phyloP scores from a whole-genome alignment of 1,284 basidiomycete species.

The Marasmius sp. region DNA sequence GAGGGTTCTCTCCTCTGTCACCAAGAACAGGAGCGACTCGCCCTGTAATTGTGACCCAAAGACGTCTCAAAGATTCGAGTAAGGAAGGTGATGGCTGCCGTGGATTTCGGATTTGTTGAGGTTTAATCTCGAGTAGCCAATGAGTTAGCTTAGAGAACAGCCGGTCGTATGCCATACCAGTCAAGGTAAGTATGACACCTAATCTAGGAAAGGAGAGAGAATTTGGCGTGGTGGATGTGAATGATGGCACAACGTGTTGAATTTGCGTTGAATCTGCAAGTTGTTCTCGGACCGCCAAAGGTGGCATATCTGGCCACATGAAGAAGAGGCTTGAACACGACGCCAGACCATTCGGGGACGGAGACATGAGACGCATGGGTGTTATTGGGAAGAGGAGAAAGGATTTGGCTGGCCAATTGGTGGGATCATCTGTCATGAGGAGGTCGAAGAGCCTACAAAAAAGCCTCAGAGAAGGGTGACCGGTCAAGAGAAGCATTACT shows the following conservation, averaged over 20 bases:
- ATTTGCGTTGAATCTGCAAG: conserved; percentile 6
- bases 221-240: neutral
- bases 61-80: neutral
- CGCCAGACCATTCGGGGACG: neutral
- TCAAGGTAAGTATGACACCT: neutral
- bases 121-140: conserved; percentile 10
- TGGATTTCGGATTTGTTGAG: neutral
- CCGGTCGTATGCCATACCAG: conserved; percentile 7
- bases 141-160: conserved; percentile 2
- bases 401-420: conserved; percentile 4
- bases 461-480: neutral
- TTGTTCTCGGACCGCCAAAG: conserved; percentile 2
- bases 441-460: conserved; percentile 6
- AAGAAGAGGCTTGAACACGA: conserved; percentile 9
- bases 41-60: neutral
- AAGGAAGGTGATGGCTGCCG: neutral
- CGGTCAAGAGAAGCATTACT: neutral
- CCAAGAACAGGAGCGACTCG: neutral
- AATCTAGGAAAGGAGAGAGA: conserved; percentile 3
- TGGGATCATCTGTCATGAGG: conserved; percentile 7
- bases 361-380: neutral
- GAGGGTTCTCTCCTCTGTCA: neutral
- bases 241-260: neutral
- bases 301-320: conserved; percentile 9
- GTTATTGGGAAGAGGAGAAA: conserved; percentile 4